phyloP scores from a whole-genome alignment of 306 rosid species.

The Cicer pinnatifidum region DNA sequence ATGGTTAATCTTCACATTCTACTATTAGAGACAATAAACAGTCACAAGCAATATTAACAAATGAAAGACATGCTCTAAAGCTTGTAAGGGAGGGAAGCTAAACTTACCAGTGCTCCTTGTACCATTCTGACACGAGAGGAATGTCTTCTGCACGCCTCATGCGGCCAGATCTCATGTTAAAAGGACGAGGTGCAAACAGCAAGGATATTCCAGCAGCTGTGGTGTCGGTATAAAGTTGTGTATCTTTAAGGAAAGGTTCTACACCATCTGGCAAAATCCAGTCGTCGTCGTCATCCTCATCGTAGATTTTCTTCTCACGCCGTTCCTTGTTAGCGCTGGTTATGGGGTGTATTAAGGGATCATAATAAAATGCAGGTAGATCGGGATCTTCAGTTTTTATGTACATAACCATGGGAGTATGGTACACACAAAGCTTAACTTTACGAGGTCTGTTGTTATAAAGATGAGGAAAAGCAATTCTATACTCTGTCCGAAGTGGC shows the following conservation, averaged over 20 bases:
- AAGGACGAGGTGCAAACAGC: constrained; percentile 97
- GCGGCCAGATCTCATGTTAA: constrained; percentile 99
- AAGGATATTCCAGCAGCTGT: constrained; percentile 96
- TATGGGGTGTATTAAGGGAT: constrained; percentile 97
- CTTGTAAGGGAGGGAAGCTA: neutral
- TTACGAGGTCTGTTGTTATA: constrained; percentile 99
- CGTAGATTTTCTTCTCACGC: constrained; percentile 77
- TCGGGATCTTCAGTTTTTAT: constrained; percentile 99
- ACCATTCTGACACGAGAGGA: constrained; percentile 99
- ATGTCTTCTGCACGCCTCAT: constrained; percentile 94
- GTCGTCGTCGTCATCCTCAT: constrained; percentile 87
- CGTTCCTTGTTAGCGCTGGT: constrained; percentile 91
- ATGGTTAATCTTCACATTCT: neutral
- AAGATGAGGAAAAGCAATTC: constrained; percentile 98
- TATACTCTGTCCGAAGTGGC: constrained; percentile 95
- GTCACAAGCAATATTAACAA: neutral
- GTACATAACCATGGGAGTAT: constrained; percentile 97
- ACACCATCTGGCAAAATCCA: constrained; percentile 87
- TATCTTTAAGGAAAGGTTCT: constrained; percentile 82
- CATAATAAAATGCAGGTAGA: constrained; percentile 96
- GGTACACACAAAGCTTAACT: constrained; percentile 91
- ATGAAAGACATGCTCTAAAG: neutral
- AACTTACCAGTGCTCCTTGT: constrained; percentile 93
- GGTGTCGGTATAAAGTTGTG: constrained; percentile 93
- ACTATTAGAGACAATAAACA: neutral